phyloP scores from a whole-genome alignment of 176 grass and related monocot genomes.

The Bolboschoenus planiculmis region DNA sequence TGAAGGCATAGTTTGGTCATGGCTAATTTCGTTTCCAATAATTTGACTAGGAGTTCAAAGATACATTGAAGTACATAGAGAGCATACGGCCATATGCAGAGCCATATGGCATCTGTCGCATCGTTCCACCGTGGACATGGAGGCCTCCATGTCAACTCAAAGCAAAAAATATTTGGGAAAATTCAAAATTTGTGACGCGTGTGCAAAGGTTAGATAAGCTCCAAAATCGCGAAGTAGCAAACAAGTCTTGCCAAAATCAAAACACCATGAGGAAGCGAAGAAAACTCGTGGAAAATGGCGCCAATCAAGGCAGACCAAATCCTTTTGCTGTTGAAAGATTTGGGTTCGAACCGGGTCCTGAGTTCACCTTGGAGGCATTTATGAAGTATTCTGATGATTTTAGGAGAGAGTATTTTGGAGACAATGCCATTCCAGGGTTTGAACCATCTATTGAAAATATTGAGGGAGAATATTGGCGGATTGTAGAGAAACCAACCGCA shows the following conservation, averaged over 20 bases:
- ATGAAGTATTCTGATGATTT: constrained; percentile 87
- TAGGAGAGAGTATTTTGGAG: constrained; percentile 62
- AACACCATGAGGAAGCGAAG: constrained; percentile 59
- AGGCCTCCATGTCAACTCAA: constrained; percentile 80
- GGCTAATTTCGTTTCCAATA: constrained; percentile 24
- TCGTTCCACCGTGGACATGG: constrained; percentile 89
- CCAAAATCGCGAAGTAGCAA: constrained; percentile 68
- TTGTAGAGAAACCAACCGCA: constrained; percentile 76
- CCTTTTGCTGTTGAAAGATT: constrained; percentile 53
- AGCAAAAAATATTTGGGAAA: constrained; percentile 59
- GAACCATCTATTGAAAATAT: constrained; percentile 64
- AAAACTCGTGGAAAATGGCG: constrained; percentile 39
- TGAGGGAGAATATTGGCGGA: constrained; percentile 88
- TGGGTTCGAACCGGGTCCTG: constrained; percentile 87
- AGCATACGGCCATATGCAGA: constrained; percentile 61
- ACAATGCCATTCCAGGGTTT: constrained; percentile 27
- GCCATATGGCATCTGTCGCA: constrained; percentile 82
- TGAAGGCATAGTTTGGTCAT: background rate
- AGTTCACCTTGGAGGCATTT: constrained; percentile 72
- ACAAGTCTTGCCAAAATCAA: constrained; percentile 45
- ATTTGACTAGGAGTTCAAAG: constrained; percentile 64
- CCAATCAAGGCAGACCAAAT: constrained; percentile 27
- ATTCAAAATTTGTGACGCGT: constrained; percentile 66
- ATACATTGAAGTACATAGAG: constrained; percentile 81
- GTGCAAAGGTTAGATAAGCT: constrained; percentile 85